Base-by-base conservation (phyloP, 441 rosid genomes). In the Hura crepitans region DNA sequence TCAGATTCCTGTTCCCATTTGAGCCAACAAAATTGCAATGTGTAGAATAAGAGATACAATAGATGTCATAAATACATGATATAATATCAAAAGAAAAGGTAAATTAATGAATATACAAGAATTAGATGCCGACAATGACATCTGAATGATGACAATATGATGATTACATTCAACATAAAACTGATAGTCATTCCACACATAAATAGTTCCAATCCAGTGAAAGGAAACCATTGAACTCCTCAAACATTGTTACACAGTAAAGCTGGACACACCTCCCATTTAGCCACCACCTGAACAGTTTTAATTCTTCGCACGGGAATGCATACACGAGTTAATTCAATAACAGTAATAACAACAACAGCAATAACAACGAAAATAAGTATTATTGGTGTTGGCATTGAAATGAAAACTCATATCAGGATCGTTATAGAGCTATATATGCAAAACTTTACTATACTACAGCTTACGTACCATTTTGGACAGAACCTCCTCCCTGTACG, bases 401-500 rank as follows among this genome's bases (percentile, higher is more conserved):
- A 62, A 42, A 39, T 35, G n/a, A n/a, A 45, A 47, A 14, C 6
- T 59, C 9, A 25, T 7, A 43, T 25, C 54, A 27, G 35, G 56
- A 65, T 64, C 67, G n/a, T 33, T 28, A 18, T 28, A 22, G 23
- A 11, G 22, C 39, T 6, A 39, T 13, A 6, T 6, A 17, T 45
- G 55, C 68, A 65, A 33, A 0, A 35, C 23, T 37, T 23, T n/a
- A 35, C 65, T 37, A 20, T 20, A 33, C 14, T 8, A 53, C 23
- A 42, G 12, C 47, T 43, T 35, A 47, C 79, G 31, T 83, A 90
- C 92, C 94, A 83, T 82, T 66, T 74, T 84, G 50, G 94, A 81
- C 37, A 90, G 80, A 74, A 89, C 65, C 57, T 86, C 83, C 66
- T 90, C 83, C 42, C 81, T 74, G 76, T 87, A 93, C n/a, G 96